These are phyloP conservation scores for Penicillium sp. DNA, from an alignment of 2,329 filamentous ascomycete species.

Conservation along the genomic window DNA sequence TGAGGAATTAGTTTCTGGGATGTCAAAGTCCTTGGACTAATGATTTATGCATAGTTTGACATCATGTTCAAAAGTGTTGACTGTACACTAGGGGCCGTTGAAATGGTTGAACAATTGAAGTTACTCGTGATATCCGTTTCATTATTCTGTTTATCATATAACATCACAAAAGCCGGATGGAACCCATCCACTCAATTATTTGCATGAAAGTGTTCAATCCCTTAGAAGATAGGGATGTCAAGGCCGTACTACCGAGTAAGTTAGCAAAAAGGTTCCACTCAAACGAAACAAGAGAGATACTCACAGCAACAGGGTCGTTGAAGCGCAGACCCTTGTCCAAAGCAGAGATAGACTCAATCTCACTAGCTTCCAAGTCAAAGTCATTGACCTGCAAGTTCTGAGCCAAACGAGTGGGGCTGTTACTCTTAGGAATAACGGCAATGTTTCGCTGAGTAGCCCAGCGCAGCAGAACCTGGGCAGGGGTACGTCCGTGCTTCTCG, in stretches of 20 bases:
- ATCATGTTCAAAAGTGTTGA: too few relatives aligned
- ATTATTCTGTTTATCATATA: neutral
- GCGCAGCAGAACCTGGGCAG: slow-evolving; percentile 78
- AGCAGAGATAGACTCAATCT: slow-evolving; percentile 65
- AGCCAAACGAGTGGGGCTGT: slow-evolving; percentile 47
- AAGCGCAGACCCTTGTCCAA: slow-evolving; percentile 70
- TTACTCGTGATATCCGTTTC: neutral
- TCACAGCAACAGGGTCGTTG: slow-evolving; percentile 72
- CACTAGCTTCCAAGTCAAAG: slow-evolving; percentile 66
- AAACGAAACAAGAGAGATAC: slow-evolving; percentile 30
- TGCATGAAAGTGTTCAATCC: neutral
- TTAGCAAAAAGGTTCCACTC: neutral
- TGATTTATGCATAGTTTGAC: too few relatives aligned
- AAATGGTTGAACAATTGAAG: neutral
- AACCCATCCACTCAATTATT: neutral
- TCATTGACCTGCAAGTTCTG: slow-evolving; percentile 58
- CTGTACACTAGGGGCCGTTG: too few relatives aligned
- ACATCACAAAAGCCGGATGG: neutral
- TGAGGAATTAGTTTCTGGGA: neutral
- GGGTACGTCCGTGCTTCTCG: slow-evolving; percentile 68
- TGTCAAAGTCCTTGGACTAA: neutral
- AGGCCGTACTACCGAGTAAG: slow-evolving; percentile 46
- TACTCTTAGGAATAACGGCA: slow-evolving; percentile 80
- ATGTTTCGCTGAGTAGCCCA: slow-evolving; percentile 84
- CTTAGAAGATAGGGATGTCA: slow-evolving; percentile 55